Base-by-base conservation (phyloP, 805 yeast genomes). In the Spathaspora passalidarum region DNA sequence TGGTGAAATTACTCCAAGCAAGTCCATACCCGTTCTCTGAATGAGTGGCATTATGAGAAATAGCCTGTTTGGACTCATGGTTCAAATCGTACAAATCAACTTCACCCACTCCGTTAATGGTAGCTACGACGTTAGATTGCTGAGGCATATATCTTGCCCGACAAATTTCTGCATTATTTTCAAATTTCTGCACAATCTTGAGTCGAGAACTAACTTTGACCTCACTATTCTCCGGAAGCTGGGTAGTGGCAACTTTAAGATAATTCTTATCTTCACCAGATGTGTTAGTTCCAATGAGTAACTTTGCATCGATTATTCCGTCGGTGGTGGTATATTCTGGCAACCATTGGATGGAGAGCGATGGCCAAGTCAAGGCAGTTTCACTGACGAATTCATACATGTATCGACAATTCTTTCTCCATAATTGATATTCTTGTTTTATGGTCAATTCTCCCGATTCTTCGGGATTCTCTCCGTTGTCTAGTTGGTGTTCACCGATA, bases 371-470 rank as follows among this genome's bases (percentile, higher is more conserved):
- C 38, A 87, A 66, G 2, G 86, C 88, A 0, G 92, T 84, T 57
- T 87, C 94, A 41, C 86, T 80, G 25, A 87, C 88, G 59, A 84
- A 86, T 55, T 86, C 90, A 54, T 87, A 87, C 94, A 87, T 86
- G 54, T 75, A 81, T 10, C 87, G 84, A 52, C 91, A 86, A 56
- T 86, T 87, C 57, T 86, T 80, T 49, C 88, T 75, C 96, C 96
- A 87, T 50, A 86, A 62, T 49, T 84, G 81, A 59, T 87, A 86
- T 60, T 87, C 95, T 53, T 79, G 83, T 49, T 79, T 68, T 44
- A 80, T 75, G 11, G 79, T 69, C 42, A 72, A 56, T 49, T 73
- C 78, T 32, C 62, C 61, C 34, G 68, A 68, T 14, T 48, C 44
- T 37, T 52, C 57, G 4, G 11, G 38, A 21, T 20, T 20, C 8